phyloP scores from a whole-genome alignment of 768 basidiomycete species.

The Austroboletus festivus region DNA sequence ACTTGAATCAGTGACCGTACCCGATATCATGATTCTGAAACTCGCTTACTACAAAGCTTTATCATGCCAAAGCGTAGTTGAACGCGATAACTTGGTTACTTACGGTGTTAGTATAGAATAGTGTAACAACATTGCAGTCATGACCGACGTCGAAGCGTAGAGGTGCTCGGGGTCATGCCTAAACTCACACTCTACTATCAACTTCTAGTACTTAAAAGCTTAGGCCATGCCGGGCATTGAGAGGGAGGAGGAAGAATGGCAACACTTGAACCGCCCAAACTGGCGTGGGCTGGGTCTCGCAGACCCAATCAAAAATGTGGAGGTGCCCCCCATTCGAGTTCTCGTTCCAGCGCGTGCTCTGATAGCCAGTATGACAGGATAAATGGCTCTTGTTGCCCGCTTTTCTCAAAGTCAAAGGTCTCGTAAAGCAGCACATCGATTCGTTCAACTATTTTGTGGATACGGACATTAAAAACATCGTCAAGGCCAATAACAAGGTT shows the following conservation, averaged over 20 bases:
- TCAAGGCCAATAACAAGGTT: constrained; percentile 89
- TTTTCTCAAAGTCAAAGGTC: constrained; percentile 94
- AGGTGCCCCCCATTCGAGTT: constrained; percentile 51
- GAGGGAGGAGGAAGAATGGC: constrained; percentile 52
- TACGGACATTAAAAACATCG: constrained; percentile 94
- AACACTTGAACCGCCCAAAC: constrained; percentile 47
- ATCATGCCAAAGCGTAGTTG: neutral
- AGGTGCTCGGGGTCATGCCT: neutral
- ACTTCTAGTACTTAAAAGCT: too few relatives aligned
- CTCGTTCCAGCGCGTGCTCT: neutral
- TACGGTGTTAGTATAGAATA: too few relatives aligned
- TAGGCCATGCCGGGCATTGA: constrained; percentile 13
- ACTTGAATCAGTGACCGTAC: too few relatives aligned
- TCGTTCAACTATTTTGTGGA: constrained; percentile 99
- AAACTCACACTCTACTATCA: too few relatives aligned
- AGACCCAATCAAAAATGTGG: constrained; percentile 86
- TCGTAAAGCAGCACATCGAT: constrained; percentile 98
- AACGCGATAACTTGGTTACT: too few relatives aligned
- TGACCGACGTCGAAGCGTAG: too few relatives aligned
- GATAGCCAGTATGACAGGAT: constrained; percentile 64
- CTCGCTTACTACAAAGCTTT: too few relatives aligned
- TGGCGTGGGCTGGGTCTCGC: constrained; percentile 81
- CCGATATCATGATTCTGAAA: too few relatives aligned
- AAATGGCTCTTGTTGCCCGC: constrained; percentile 98
- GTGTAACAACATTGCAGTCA: too few relatives aligned